Conservation (phyloP, 2,329 filamentous ascomycete species). For the Calonectria hawksworthii region DNA sequence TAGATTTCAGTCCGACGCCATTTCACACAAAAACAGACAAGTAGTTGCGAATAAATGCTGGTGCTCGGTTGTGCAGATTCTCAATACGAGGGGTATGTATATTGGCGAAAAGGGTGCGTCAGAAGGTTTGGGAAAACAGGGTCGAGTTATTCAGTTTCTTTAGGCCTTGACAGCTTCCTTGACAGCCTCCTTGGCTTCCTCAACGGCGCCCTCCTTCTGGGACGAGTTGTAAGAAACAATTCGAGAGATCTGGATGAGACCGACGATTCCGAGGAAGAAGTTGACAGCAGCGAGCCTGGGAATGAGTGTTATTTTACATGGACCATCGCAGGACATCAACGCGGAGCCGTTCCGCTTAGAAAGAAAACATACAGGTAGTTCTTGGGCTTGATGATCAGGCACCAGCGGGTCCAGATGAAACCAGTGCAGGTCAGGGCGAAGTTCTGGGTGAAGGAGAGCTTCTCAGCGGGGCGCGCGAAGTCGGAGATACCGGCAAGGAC, state of each 20-base stretch:
- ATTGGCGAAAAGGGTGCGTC: constrained; percentile 2
- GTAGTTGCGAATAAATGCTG: neutral
- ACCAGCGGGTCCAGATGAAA: constrained; percentile 98
- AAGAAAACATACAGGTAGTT: constrained; percentile 83
- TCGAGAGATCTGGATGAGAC: constrained; percentile 83
- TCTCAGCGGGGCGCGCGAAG: constrained; percentile 90
- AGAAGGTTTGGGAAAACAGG: neutral
- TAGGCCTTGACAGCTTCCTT: constrained; percentile 42
- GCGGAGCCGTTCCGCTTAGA: neutral
- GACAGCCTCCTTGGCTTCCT: constrained; percentile 58
- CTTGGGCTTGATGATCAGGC: constrained; percentile 93
- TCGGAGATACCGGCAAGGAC: constrained; percentile 94
- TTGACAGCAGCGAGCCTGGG: constrained; percentile 90
- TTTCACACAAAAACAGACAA: neutral
- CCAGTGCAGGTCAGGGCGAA: constrained; percentile 90
- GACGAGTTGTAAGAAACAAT: constrained; percentile 77
- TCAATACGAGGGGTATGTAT: constrained; percentile 1
- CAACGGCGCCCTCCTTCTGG: constrained; percentile 65
- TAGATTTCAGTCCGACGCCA: neutral
- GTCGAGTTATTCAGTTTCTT: neutral
- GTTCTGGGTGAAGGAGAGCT: constrained; percentile 95
- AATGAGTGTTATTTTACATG: neutral
- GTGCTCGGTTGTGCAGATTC: neutral
- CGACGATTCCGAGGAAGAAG: constrained; percentile 95
- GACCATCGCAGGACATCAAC: neutral